Base-by-base conservation (phyloP, 31 red algal genomes). In the Asparagopsis taxiformis region DNA sequence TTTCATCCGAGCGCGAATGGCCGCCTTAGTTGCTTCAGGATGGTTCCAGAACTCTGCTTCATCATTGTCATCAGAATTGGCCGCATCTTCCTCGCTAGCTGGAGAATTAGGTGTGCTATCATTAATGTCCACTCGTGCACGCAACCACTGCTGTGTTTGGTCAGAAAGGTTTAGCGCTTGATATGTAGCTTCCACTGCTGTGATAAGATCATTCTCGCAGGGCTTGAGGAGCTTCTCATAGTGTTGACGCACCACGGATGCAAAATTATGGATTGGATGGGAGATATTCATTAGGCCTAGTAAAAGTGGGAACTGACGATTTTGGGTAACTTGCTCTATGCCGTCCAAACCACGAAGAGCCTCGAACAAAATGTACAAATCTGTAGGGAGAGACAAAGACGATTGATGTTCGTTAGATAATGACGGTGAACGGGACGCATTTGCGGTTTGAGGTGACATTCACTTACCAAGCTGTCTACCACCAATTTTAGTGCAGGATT, bases 361-460 rank as follows among this genome's bases (percentile, higher is more conserved):
- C 63, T 95, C 91, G 55, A 90, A 95, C 30, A 95, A 66, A 52
- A 78, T 74, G 48, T 81, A 95, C 31, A 95, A 62, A 66, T 95
- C 79, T 44, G 33, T 19, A 15, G 23, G 0, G 17, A 66, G 11
- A 4, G 15, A 39, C 15, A 13, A 11, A 41, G 15, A 41, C 31
- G 23, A 69, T 5, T 51, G 39, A 51, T 48, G 23, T 15, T 20
- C 6, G 30, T 21, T 41, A 37, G 16, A 51, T 23, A 37, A 51
- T 20, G 25, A 16, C 21, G 33, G n/a, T 3, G 25, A 44, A 50
- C 21, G 33, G 26, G 34, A 23, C 48, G 28, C n/a, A n/a, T n/a
- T n/a, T n/a, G n/a, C n/a, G n/a, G n/a, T n/a, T n/a, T n/a, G n/a
- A n/a, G n/a, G n/a, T n/a, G n/a, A n/a, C n/a, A n/a, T n/a, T n/a